Evolutionary conservation across 805 yeast genomes (phyloP), one percentile per base, ranked within the genome.

Genomic region (Lipomyces anomalus): DNA sequence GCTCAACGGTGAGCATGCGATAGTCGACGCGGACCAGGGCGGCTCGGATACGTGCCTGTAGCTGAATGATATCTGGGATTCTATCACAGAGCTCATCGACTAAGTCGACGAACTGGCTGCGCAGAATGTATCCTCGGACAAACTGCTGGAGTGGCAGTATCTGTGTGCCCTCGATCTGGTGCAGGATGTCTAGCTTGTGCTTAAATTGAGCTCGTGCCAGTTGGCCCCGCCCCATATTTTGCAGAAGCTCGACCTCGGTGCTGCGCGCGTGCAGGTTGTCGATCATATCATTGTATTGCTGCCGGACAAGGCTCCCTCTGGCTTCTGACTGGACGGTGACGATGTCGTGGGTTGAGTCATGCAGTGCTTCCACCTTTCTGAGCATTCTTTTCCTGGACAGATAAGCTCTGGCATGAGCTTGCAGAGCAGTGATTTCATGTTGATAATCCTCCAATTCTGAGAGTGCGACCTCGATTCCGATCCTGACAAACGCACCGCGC

Each of bases 241-340:
- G 69, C n/a, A 65, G 41, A 1, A 22, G 35, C 9, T 44, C n/a
- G 7, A 56, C 34, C 4, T 46, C 36, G 1, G 48, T 45, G 5
- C 47, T 55, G 6, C 48, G 41, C 13, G 43, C 51, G 22, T 42
- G 40, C n/a, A 63, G 40, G 7, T 43, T 46, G 18, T 53, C 50
- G n/a, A 42, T 48, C 7, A 35, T 35, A 13, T 42, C 47, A 4
- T 52, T 49, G 21, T 52, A 28, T 17, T 42, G 22, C 6, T 40
- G 35, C 20, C 66, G 53, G 7, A 38, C 38, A 20, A 52, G 17
- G 1, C 50, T 58, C 5, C 83, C 89, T 50, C 84, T 71, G 1
- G 74, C 49, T 0, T 67, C 53, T 1, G 86, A 67, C 60, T 88
- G 95, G 1, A 85, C 47, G 4, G 50, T 60, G 4, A 66, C 59